These are phyloP conservation scores for Mycena crocata DNA, from an alignment of 768 basidiomycete genomes.

Conservation along the genomic window DNA sequence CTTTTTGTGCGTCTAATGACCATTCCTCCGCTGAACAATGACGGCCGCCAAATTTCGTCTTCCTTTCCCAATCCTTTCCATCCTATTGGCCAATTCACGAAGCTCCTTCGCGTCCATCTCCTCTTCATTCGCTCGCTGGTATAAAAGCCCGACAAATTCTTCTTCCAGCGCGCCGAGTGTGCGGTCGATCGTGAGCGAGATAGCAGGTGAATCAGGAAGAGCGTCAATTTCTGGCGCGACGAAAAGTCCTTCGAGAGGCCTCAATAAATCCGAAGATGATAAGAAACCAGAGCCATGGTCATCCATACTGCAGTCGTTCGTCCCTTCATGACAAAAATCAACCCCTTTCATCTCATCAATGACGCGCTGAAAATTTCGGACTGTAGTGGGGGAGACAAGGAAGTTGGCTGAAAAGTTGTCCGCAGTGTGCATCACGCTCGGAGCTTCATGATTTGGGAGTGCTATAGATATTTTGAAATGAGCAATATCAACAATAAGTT, in stretches of 20 bases:
- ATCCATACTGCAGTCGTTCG: not conserved
- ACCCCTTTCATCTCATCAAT: slow-evolving; percentile 36
- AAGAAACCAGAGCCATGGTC: slow-evolving; percentile 1
- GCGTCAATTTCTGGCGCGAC: slow-evolving; percentile 9
- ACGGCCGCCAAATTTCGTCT: slow-evolving; percentile 13
- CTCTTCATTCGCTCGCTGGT: slow-evolving; percentile 27
- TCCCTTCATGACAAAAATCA: not conserved
- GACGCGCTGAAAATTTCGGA: slow-evolving; percentile 34
- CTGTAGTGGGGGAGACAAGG: slow-evolving; percentile 26
- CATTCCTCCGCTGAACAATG: slow-evolving; percentile 22
- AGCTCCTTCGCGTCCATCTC: slow-evolving; percentile 30
- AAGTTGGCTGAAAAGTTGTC: not conserved
- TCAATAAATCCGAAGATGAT: slow-evolving; percentile 6
- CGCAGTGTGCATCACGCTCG: not conserved
- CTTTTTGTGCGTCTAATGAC: not conserved
- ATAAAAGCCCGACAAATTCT: slow-evolving; percentile 30
- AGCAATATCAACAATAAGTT: not conserved
- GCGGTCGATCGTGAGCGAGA: not conserved
- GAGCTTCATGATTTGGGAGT: not conserved
- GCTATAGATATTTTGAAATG: not conserved
- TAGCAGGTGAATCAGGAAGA: not conserved
- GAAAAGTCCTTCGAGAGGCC: not conserved
- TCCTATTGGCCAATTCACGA: slow-evolving; percentile 21
- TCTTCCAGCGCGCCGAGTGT: slow-evolving; percentile 27
- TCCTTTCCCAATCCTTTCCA: slow-evolving; percentile 21